phyloP scores from a whole-genome alignment of 768 basidiomycete genomes.

The Xerocomellus dryophilus region DNA sequence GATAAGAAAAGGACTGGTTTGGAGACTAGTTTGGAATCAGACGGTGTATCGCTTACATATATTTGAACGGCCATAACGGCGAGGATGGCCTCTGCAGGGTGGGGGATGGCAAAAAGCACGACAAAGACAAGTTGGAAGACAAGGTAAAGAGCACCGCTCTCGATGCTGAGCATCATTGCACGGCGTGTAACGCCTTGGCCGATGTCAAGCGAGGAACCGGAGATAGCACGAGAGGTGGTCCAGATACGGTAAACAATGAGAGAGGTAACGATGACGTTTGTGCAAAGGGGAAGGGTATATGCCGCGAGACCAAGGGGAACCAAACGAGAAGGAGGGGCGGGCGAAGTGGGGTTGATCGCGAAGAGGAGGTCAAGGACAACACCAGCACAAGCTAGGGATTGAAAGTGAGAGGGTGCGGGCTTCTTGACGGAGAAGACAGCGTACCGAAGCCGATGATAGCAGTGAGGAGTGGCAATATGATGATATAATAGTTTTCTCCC shows the following conservation, averaged over 20 bases:
- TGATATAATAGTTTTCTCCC: conserved; percentile 33
- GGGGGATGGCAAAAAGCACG: conserved; percentile 33
- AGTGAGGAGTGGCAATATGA: conserved; percentile 34
- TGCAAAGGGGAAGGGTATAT: conserved; percentile 39
- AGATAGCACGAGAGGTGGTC: conserved; percentile 20
- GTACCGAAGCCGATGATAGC: conserved; percentile 36
- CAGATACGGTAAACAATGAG: conserved; percentile 43
- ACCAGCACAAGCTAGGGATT: conserved; percentile 30
- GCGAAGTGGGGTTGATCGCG: conserved; percentile 26
- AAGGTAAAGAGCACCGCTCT: conserved; percentile 41
- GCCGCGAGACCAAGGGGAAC: conserved; percentile 37
- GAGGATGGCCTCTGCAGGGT: conserved; percentile 36
- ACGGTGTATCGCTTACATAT: conserved; percentile 31
- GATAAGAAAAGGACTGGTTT: background rate
- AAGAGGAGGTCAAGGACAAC: conserved; percentile 31
- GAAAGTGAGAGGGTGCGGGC: background rate
- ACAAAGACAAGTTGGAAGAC: conserved; percentile 39
- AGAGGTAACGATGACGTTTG: conserved; percentile 40
- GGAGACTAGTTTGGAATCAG: background rate
- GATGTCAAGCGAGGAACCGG: conserved; percentile 9
- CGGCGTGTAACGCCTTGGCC: conserved; percentile 16
- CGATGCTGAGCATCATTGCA: conserved; percentile 38
- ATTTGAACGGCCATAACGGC: conserved; percentile 39
- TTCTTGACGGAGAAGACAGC: conserved; percentile 1
- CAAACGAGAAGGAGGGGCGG: conserved; percentile 34